phyloP scores from a whole-genome alignment of 768 basidiomycete species.

The Lentinula aciculospora region DNA sequence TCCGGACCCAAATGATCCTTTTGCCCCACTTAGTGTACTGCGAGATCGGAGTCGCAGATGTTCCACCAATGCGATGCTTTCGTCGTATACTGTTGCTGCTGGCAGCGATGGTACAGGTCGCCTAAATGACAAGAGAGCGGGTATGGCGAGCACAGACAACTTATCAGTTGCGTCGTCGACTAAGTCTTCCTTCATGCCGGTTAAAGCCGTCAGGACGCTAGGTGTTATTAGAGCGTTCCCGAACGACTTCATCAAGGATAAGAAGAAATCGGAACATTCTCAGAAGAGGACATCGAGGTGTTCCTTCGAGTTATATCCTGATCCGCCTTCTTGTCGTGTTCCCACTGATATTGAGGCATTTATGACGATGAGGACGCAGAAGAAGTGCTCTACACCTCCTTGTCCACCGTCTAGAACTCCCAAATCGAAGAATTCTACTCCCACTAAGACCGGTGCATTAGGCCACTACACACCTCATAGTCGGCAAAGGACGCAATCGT shows the following conservation, averaged over 20 bases:
- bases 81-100: slow-evolving; percentile 6
- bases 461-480: slow-evolving; percentile 1
- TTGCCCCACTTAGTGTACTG: slow-evolving; percentile 62
- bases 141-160: not conserved
- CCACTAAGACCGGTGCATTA: not conserved
- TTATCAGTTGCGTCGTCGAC: not conserved
- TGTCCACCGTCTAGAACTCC: not conserved
- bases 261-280: not conserved
- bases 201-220: slow-evolving; percentile 18
- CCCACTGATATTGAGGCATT: not conserved
- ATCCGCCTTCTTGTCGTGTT: not conserved
- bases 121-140: not conserved
- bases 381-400: not conserved
- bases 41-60: slow-evolving; percentile 37
- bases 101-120: slow-evolving; percentile 5
- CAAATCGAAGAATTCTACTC: not conserved
- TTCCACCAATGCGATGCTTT: not conserved
- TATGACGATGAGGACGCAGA: not conserved
- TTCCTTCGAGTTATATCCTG: not conserved
- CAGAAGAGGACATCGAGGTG: not conserved
- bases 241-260: not conserved
- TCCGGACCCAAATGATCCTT: slow-evolving; percentile 66
- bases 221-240: not conserved
- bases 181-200: not conserved
- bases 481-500: not conserved